Evolutionary conservation across 805 yeast genomes (phyloP), one percentile per base, ranked within the genome.

Genomic region (Saturnispora saitoi): DNA sequence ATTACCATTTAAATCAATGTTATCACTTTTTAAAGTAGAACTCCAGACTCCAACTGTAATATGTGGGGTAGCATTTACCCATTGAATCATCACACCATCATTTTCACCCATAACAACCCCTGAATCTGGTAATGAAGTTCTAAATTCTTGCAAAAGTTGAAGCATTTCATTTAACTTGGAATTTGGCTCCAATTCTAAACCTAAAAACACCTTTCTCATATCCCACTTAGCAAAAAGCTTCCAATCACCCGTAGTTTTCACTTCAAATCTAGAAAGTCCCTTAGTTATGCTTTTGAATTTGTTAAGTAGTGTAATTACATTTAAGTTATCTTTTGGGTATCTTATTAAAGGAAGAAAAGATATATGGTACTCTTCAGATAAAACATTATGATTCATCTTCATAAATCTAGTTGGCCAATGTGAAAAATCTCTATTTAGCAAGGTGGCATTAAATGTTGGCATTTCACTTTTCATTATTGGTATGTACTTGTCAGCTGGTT

Each of bases 281-380:
- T 29, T 36, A 6, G 41, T 31, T 12, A 30, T 6, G n/a, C 29
- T 19, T 43, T 32, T 46, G 32, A 45, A 28, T 37, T 29, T 31
- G 32, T 15, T 38, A 24, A 36, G 22, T 15, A 47, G 20, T 4
- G 42, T 20, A 17, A 29, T 32, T 4, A 37, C 30, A 12, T 36
- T 22, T 12, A 54, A 46, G 12, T 47, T 49, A 14, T 32, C 15
- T 2, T 41, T 28, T 4, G 55, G 53, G 47, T 53, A 60, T 20
- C 51, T 11, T 6, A 63, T 50, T n/a, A 58, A 50, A 12, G 67
- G 67, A 2, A 63, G 50, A 30, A 63, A 46, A 6, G 54, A 47
- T 6, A 53, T 32, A 39, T 53, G 56, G 17, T 48, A 53, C 6
- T 51, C 51, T 7, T 39, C 31, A 4, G 54, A 43, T 20, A 28